A percentile compares a stretch with the other conserved stretches of the same genome.
Conservation (phyloP, 805 yeast species). For the Tetrapisispora nanseiensis region DNA sequence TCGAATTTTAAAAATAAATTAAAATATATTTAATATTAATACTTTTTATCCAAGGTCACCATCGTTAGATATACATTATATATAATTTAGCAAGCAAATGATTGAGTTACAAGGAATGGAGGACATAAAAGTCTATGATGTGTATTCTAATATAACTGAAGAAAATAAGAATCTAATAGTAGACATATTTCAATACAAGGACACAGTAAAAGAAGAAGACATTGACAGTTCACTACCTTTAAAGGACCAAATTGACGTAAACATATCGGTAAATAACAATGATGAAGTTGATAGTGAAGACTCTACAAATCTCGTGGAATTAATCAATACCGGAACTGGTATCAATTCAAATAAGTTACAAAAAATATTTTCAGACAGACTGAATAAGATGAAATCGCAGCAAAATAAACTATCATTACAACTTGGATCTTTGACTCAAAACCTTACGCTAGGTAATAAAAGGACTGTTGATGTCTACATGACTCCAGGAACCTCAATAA, state of each 20-base stretch:
- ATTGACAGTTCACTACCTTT: too few species aligned
- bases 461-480: not conserved
- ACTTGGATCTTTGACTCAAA: not conserved
- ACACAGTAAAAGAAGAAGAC: not conserved
- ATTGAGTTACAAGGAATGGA: not conserved
- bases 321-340: slow-evolving; percentile 13
- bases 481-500: not conserved
- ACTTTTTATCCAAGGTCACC: too few species aligned
- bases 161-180: not conserved
- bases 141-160: not conserved
- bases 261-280: not conserved
- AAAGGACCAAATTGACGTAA: too few species aligned
- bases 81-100: not conserved
- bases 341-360: slow-evolving; percentile 6
- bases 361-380: slow-evolving; percentile 5
- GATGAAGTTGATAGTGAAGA: not conserved
- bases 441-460: not conserved
- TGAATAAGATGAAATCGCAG: slow-evolving; percentile 2
- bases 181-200: slow-evolving; percentile 2
- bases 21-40: too few species aligned
- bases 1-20: too few species aligned
- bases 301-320: slow-evolving; percentile 1
- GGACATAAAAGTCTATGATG: slow-evolving; percentile 1
- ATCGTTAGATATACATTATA: too few species aligned
- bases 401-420: not conserved